phyloP scores from a whole-genome alignment of 2,329 filamentous ascomycete genomes.

The Fusarium virguliforme region DNA sequence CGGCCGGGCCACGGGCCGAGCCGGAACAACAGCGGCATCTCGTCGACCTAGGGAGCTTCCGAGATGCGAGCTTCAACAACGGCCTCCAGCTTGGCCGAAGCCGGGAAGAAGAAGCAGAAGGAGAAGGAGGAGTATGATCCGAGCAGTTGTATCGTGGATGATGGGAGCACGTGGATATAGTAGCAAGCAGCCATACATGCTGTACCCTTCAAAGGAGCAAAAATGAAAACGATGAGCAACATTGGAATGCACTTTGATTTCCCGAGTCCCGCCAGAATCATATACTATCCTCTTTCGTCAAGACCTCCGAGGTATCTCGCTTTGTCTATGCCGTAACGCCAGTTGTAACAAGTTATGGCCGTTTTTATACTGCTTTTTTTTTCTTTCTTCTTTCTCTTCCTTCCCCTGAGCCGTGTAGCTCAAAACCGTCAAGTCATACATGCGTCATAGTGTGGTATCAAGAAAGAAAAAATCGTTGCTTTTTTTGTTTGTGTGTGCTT shows the following conservation, averaged over 20 bases:
- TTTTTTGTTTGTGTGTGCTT: conserved; percentile 14
- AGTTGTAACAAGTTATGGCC: conserved; percentile 20
- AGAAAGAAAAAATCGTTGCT: conserved; percentile 38
- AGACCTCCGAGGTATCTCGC: conserved; percentile 42
- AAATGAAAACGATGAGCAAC: conserved; percentile 22
- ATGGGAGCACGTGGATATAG: conserved; percentile 11
- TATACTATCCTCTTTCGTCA: conserved; percentile 10
- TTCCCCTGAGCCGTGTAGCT: conserved; percentile 14
- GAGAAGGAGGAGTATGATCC: conserved; percentile 20
- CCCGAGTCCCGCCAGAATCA: conserved; percentile 14
- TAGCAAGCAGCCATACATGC: conserved; percentile 17
- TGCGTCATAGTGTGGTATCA: conserved; percentile 52
- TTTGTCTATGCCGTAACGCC: conserved; percentile 50
- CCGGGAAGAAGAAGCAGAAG: conserved; percentile 12
- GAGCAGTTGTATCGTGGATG: conserved; percentile 4
- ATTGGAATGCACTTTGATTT: conserved; percentile 24
- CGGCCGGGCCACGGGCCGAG: conserved; percentile 56
- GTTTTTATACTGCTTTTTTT: conserved; percentile 31
- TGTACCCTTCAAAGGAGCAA: conserved; percentile 1
- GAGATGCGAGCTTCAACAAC: conserved; percentile 19
- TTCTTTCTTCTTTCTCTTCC: conserved; percentile 11
- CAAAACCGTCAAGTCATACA: conserved; percentile 40
- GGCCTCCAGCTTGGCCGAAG: not conserved
- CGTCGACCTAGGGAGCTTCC: conserved; percentile 44
- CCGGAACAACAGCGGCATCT: conserved; percentile 56